Percentiles rank a stretch among this genome's conserved stretches.
Evolutionary conservation across 2,329 filamentous ascomycete genomes (phyloP).

Genomic region (Penicillium sp.): DNA sequence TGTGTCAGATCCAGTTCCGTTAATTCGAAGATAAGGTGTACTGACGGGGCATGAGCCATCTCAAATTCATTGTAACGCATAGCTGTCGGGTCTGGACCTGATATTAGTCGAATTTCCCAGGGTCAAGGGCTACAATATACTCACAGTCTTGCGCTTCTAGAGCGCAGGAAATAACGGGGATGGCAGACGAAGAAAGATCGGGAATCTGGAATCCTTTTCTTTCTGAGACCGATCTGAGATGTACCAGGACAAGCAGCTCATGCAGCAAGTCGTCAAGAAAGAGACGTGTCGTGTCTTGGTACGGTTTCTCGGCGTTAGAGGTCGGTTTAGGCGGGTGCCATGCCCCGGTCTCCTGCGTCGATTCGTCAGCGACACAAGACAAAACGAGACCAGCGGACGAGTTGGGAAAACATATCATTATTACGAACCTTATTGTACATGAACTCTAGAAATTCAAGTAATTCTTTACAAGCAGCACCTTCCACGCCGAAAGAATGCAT

Average conservation of each 20-base stretch:
- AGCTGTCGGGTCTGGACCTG: conserved; percentile 31
- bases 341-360: conserved; percentile 35
- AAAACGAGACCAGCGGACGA: not conserved
- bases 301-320: conserved; percentile 37
- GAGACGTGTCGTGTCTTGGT: conserved; percentile 42
- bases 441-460: conserved; percentile 62
- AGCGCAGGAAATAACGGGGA: conserved; percentile 40
- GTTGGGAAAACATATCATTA: not conserved
- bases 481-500: conserved; percentile 62
- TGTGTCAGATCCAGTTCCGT: not conserved
- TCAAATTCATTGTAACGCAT: conserved; percentile 30
- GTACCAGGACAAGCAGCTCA: conserved; percentile 57
- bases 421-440: conserved; percentile 43
- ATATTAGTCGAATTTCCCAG: conserved; percentile 14
- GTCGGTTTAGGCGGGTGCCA: conserved; percentile 47
- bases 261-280: conserved; percentile 61
- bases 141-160: conserved; percentile 38
- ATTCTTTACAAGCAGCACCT: conserved; percentile 51
- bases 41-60: conserved; percentile 28
- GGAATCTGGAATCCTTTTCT: conserved; percentile 37
- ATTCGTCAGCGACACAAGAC: conserved; percentile 2
- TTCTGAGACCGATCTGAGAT: conserved; percentile 43
- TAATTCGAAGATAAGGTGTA: not conserved
- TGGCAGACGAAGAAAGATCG: conserved; percentile 36
- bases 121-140: conserved; percentile 13